Evolutionary conservation across 495 filamentous ascomycete genomes (phyloP).

Genomic region (Talaromyces nanjingensis): DNA sequence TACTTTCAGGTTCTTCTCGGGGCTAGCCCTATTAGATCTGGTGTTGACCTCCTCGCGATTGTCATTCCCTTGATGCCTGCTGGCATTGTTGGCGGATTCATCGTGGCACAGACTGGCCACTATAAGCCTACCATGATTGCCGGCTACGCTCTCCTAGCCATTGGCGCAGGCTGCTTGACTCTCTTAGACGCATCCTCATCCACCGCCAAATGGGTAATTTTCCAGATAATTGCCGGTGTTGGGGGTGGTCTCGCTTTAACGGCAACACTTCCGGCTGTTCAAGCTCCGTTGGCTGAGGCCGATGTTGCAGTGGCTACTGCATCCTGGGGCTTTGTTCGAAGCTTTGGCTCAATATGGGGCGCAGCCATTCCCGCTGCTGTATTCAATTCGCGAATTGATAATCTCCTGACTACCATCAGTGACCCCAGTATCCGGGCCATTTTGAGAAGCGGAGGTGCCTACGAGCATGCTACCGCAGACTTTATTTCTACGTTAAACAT

Average conservation of each 20-base stretch:
- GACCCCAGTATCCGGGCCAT: not conserved
- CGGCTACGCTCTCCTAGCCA: not conserved
- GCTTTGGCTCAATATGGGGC: constrained; percentile 41
- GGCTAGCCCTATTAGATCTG: not conserved
- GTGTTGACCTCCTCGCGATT: not conserved
- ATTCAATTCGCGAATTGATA: constrained; percentile 26
- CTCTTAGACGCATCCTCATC: constrained; percentile 15
- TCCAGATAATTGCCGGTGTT: constrained; percentile 23
- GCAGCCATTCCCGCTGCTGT: constrained; percentile 40
- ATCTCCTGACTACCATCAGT: not conserved
- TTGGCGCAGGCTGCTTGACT: not conserved
- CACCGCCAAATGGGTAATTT: constrained; percentile 16
- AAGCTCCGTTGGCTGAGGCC: constrained; percentile 23
- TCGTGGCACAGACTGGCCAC: not conserved
- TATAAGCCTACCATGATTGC: not conserved
- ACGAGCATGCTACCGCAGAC: constrained; percentile 10
- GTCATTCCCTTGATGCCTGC: not conserved
- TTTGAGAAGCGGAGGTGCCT: constrained; percentile 13
- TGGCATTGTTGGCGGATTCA: not conserved
- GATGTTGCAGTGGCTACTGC: constrained; percentile 33
- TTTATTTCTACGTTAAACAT: not conserved
- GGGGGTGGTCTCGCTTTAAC: constrained; percentile 19
- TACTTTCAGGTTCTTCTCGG: constrained; percentile 6
- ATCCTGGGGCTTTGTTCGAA: constrained; percentile 35
- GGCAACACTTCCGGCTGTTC: constrained; percentile 26